phyloP scores from a whole-genome alignment of 345 rosid genomes.

The Corymbia maculata region DNA sequence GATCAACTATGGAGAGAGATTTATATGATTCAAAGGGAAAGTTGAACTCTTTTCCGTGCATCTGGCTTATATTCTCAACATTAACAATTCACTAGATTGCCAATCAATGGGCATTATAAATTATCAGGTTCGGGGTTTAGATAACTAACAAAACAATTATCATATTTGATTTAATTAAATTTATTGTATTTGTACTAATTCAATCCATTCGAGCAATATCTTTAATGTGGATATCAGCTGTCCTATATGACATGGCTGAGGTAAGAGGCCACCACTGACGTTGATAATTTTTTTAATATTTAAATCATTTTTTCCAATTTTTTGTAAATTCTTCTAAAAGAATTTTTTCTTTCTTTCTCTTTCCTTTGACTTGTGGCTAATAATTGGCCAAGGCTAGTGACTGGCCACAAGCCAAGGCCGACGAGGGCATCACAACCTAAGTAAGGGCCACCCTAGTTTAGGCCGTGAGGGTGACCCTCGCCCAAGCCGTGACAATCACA shows the following conservation, averaged over 20 bases:
- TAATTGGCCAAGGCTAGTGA: neutral
- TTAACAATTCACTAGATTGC: neutral
- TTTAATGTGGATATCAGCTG: rapidly evolving
- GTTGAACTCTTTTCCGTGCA: neutral
- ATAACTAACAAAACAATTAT: neutral
- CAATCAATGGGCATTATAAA: neutral
- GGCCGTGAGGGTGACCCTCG: rapidly evolving
- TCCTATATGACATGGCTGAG: too few species aligned
- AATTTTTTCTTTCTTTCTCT: neutral
- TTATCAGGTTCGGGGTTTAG: neutral
- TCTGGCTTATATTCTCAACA: neutral
- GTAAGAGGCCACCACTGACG: too few species aligned
- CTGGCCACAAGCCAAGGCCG: rapidly evolving
- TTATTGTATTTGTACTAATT: neutral
- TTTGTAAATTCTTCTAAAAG: rapidly evolving
- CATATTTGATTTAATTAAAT: neutral
- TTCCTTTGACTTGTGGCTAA: neutral
- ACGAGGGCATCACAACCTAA: rapidly evolving
- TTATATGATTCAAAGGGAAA: neutral
- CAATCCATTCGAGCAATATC: rapidly evolving
- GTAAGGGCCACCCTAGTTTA: neutral
- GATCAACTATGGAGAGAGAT: neutral
- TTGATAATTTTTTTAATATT: too few species aligned
- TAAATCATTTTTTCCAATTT: neutral
- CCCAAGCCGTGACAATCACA: rapidly evolving